Evolutionary conservation across 1,284 basidiomycete species (phyloP), one percentile per base, ranked within the genome.

Genomic region (Erythrobasidium hasegawianum): DNA sequence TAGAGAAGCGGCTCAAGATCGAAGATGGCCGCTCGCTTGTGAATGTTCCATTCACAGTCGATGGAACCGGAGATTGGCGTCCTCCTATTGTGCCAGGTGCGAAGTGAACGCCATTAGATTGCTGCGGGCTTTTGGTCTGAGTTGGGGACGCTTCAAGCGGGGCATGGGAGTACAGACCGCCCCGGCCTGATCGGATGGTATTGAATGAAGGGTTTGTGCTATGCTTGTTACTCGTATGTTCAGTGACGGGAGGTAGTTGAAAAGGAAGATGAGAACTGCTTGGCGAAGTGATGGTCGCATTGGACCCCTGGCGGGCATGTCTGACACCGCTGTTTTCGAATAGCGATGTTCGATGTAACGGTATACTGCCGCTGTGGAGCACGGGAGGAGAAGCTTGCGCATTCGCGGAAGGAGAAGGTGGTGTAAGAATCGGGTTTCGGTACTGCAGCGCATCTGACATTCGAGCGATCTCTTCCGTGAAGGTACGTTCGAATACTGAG

Each of bases 401-500:
- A 18, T 29, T 3, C n/a, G 18, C 18, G 14, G 41, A 38, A 45
- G 57, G 18, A 4, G n/a, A 24, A 3, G 57, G 45, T 4, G 11
- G 16, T 7, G 11, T 54, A 26, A 8, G 47, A 41, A 10, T 20
- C 2, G 41, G 18, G 33, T n/a, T 14, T 24, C 27, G 27, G 33
- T 65, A 65, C 40, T 58, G 43, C 18, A 65, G 54, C 38, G 72
- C 69, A 29, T 75, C 55, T 5, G 70, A 71, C 53, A 77, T 68
- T 18, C 74, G 68, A n/a, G 69, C 58, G 45, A 96, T 89, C 77
- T 97, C 94, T 24, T 92, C 90, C 0, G 85, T 79, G 78, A 93
- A 97, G 73, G 92, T 92, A 78, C 89, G 90, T 64, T 83, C 83
- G 81, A 93, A 97, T 78, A 96, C 79, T 80, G 64, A 4, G n/a